phyloP scores from a whole-genome alignment of 2,329 filamentous ascomycete species.

The Nigrograna mackinnonii region DNA sequence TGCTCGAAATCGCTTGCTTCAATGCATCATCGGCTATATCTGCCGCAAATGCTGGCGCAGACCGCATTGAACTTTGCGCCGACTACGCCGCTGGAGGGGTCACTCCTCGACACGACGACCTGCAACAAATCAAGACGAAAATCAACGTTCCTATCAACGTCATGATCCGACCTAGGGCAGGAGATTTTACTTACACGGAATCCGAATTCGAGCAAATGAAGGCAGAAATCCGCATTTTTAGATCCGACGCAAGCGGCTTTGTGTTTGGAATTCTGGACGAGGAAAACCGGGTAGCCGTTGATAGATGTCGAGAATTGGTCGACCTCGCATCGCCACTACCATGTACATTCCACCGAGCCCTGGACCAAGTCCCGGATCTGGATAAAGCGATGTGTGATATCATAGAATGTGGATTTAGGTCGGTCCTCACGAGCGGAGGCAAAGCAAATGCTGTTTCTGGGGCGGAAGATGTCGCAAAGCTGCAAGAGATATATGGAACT shows the following conservation, averaged over 20 bases:
- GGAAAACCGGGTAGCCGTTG: slow-evolving; percentile 41
- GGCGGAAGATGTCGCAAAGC: slow-evolving; percentile 28
- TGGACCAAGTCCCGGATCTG: slow-evolving; percentile 47
- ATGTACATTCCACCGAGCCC: slow-evolving; percentile 60
- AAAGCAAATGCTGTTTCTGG: slow-evolving; percentile 39
- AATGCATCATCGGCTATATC: slow-evolving; percentile 45
- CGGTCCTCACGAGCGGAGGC: slow-evolving; percentile 55
- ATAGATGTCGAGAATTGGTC: slow-evolving; percentile 48
- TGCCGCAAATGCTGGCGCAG: slow-evolving; percentile 48
- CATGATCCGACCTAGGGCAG: slow-evolving; percentile 57
- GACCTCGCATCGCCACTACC: slow-evolving; percentile 44
- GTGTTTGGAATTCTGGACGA: slow-evolving; percentile 55
- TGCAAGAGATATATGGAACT: slow-evolving; percentile 30
- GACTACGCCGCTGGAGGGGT: slow-evolving; percentile 46
- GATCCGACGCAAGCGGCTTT: slow-evolving; percentile 49
- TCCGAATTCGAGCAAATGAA: slow-evolving; percentile 51
- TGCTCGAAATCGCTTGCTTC: slow-evolving; percentile 57
- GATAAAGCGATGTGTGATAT: slow-evolving; percentile 40
- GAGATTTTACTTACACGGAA: slow-evolving; percentile 49
- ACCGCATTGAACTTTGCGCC: slow-evolving; percentile 57
- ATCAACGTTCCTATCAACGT: slow-evolving; percentile 50
- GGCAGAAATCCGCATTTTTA: slow-evolving; percentile 39
- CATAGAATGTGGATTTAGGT: slow-evolving; percentile 48
- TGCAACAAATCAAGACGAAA: slow-evolving; percentile 26
- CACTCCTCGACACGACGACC: slow-evolving; percentile 39